A percentile compares a stretch with the other conserved stretches of the same genome.
phyloP scores from a whole-genome alignment of 495 filamentous ascomycete genomes.

The Sphaerosporella brunnea region DNA sequence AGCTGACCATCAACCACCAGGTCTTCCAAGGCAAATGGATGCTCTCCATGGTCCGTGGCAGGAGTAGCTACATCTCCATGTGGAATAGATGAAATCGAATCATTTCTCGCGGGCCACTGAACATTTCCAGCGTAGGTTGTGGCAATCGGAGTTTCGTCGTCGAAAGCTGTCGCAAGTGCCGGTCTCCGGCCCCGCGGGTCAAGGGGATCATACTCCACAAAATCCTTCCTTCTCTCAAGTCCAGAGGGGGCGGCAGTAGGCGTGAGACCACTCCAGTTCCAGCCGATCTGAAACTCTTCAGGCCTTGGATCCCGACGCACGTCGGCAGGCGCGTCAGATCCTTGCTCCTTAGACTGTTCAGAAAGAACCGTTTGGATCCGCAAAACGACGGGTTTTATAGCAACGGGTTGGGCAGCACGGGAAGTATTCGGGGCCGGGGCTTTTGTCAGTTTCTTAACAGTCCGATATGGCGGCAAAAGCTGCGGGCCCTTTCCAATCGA shows the following conservation, averaged over 20 bases:
- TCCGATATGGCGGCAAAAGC: background rate
- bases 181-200: slow-evolving; percentile 6
- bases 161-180: background rate
- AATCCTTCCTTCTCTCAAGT: background rate
- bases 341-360: background rate
- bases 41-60: background rate
- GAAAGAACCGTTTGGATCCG: background rate
- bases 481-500: background rate
- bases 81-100: background rate
- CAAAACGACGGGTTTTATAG: too few species aligned
- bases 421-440: background rate
- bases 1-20: background rate
- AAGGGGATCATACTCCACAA: slow-evolving; percentile 16
- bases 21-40: too few species aligned
- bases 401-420: too few species aligned
- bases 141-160: slow-evolving; percentile 7
- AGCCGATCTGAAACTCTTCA: slow-evolving; percentile 22
- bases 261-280: slow-evolving; percentile 14
- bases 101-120: slow-evolving; percentile 12
- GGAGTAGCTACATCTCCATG: too few species aligned
- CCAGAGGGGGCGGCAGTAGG: slow-evolving; percentile 7
- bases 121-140: slow-evolving; percentile 5
- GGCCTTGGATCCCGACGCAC: background rate
- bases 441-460: background rate
- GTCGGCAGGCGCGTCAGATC: background rate